phyloP scores from a whole-genome alignment of 768 basidiomycete genomes.

The Termitomyces sp. region DNA sequence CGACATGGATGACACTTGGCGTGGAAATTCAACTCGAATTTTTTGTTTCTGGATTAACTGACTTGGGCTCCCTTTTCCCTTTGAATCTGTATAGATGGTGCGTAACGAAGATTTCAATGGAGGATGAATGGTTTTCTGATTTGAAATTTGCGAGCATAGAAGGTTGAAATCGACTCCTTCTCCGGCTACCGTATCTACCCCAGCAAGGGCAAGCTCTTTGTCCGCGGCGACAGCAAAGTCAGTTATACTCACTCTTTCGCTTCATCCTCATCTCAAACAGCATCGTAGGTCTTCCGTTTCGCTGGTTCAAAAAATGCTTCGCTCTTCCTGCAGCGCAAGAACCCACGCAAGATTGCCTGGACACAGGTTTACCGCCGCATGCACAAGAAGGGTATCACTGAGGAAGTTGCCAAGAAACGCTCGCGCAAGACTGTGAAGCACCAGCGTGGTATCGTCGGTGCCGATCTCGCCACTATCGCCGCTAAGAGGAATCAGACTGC shows the following conservation, averaged over 20 bases:
- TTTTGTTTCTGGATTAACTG: slow-evolving; percentile 10
- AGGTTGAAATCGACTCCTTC: slow-evolving; percentile 99
- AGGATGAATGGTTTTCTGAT: slow-evolving; percentile 9
- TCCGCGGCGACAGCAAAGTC: slow-evolving; percentile 95
- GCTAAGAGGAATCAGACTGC: slow-evolving; percentile 92
- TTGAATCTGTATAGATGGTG: slow-evolving; percentile 31
- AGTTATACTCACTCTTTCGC: slow-evolving; percentile 12
- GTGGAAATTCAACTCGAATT: slow-evolving; percentile 1
- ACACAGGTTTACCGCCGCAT: slow-evolving; percentile 90
- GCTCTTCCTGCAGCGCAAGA: slow-evolving; percentile 98
- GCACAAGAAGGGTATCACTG: slow-evolving; percentile 99
- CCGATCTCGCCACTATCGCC: slow-evolving; percentile 85
- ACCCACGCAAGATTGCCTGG: slow-evolving; percentile 99
- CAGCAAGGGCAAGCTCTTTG: slow-evolving; percentile 92
- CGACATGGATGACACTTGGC: slow-evolving; percentile 28
- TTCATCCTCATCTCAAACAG: background rate
- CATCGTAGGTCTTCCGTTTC: slow-evolving; percentile 87
- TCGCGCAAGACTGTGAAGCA: slow-evolving; percentile 95
- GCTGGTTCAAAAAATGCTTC: slow-evolving; percentile 88
- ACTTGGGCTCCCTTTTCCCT: slow-evolving; percentile 5
- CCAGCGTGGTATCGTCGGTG: slow-evolving; percentile 97
- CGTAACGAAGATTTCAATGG: slow-evolving; percentile 13
- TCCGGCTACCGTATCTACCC: slow-evolving; percentile 98
- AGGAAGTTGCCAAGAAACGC: slow-evolving; percentile 99
- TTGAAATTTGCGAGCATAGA: slow-evolving; percentile 41